Conservation (phyloP, 1,139 yeast species). For the Chernovozyma sophiae-reginae region DNA sequence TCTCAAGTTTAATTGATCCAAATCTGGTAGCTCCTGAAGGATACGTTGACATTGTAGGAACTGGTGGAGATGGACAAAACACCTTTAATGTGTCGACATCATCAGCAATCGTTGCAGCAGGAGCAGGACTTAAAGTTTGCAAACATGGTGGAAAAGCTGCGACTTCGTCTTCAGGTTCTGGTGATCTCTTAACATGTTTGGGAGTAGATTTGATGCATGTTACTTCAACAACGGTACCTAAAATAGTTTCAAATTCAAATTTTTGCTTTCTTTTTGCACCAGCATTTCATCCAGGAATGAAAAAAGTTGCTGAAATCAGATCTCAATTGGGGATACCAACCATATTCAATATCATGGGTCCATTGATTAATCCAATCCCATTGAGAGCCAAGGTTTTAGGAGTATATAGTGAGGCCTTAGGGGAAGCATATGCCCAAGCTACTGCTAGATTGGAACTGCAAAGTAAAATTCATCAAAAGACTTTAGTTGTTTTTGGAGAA, state of each 20-base stretch:
- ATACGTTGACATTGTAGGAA: conserved; percentile 88
- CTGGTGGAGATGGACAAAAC: conserved; percentile 97
- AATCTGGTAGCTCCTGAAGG: conserved; percentile 45
- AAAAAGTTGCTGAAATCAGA: conserved; percentile 72
- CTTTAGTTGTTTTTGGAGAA: conserved; percentile 89
- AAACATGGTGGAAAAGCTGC: conserved; percentile 97
- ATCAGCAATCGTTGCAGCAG: conserved; percentile 90
- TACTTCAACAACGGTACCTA: conserved; percentile 60
- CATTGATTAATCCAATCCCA: conserved; percentile 87
- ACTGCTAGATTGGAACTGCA: conserved; percentile 49
- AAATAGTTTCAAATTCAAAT: conserved; percentile 49
- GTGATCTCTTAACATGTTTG: conserved; percentile 71
- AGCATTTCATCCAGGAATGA: conserved; percentile 93
- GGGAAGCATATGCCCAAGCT: conserved; percentile 80
- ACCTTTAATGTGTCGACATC: conserved; percentile 96
- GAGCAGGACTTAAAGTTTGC: conserved; percentile 78
- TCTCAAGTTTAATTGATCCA: conserved; percentile 48
- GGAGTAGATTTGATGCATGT: conserved; percentile 78
- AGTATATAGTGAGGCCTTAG: conserved; percentile 75
- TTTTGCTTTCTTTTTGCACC: conserved; percentile 90
- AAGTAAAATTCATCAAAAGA: conserved; percentile 47
- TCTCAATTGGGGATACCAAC: conserved; percentile 82
- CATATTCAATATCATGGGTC: conserved; percentile 89
- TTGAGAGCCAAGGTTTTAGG: conserved; percentile 81
- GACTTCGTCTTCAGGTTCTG: conserved; percentile 89